Percentiles rank a stretch among this genome's conserved stretches.
phyloP scores from a whole-genome alignment of 1,284 basidiomycete species.

The Papiliotrema flavescens region DNA sequence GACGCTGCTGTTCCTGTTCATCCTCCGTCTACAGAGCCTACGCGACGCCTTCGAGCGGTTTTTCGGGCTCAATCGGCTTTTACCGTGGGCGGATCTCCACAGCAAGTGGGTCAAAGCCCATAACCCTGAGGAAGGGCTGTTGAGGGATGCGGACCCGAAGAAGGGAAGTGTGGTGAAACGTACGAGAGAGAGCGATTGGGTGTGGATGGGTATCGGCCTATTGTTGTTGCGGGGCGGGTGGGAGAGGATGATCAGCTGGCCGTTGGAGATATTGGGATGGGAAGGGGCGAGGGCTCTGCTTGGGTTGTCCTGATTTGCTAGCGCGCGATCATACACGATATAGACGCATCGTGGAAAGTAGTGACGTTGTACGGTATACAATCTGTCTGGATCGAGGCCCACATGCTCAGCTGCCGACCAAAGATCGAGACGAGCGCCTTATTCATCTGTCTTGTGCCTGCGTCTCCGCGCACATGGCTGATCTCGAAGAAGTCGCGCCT shows the following conservation, averaged over 20 bases:
- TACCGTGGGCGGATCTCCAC: constrained; percentile 4
- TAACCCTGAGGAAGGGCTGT: constrained; percentile 17
- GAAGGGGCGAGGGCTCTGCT: constrained; percentile 20
- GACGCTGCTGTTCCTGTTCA: constrained; percentile 47
- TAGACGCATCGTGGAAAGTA: too few relatives aligned
- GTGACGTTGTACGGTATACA: too few relatives aligned
- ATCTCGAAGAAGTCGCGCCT: too few relatives aligned
- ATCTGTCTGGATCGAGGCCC: too few relatives aligned
- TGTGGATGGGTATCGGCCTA: constrained; percentile 45
- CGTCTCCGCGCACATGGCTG: too few relatives aligned
- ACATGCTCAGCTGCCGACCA: too few relatives aligned
- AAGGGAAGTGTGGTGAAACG: constrained; percentile 9
- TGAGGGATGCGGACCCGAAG: constrained; percentile 3
- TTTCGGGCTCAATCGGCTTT: constrained; percentile 23
- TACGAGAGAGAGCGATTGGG: constrained; percentile 34
- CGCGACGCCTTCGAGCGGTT: constrained; percentile 34
- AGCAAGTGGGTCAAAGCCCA: not conserved
- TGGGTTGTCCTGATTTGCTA: too few relatives aligned
- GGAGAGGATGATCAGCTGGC: constrained; percentile 28
- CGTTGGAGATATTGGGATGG: constrained; percentile 30
- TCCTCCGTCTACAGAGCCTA: constrained; percentile 40
- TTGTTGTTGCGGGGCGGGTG: constrained; percentile 43
- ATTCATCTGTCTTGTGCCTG: too few relatives aligned
- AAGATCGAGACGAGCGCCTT: too few relatives aligned
- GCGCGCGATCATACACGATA: too few relatives aligned